Percentiles rank a stretch among this genome's conserved stretches.
phyloP scores from a whole-genome alignment of 768 basidiomycete species.

The Pleurotus tuoliensis region DNA sequence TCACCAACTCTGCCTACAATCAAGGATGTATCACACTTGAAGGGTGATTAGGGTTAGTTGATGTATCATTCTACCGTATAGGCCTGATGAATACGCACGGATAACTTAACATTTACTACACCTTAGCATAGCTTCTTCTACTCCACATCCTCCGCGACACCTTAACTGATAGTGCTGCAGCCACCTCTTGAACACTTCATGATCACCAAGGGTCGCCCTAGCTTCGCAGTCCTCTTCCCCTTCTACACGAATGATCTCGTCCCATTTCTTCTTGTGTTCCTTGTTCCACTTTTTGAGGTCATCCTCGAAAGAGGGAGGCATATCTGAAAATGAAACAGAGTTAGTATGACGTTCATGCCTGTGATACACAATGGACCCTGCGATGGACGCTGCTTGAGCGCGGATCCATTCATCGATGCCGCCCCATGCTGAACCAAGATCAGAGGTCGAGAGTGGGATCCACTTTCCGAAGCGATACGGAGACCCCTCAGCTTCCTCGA shows the following conservation, averaged over 20 bases:
- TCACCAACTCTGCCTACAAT: no score
- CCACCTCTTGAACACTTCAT: not conserved
- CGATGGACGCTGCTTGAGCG: not conserved
- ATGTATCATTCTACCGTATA: no score
- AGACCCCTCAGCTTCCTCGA: not conserved
- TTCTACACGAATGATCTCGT: not conserved
- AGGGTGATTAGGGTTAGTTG: no score
- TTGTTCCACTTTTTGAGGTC: not conserved
- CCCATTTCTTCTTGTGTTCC: not conserved
- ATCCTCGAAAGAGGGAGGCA: not conserved
- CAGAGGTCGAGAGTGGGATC: not conserved
- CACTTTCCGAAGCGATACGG: not conserved
- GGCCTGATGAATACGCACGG: not conserved
- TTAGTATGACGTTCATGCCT: no score
- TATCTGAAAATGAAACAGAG: not conserved
- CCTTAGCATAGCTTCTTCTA: not conserved
- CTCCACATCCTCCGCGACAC: not conserved
- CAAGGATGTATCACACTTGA: no score
- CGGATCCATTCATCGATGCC: not conserved
- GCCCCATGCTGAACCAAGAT: not conserved
- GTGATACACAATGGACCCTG: not conserved
- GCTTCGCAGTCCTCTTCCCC: not conserved
- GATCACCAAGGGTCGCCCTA: not conserved
- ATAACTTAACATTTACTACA: not conserved
- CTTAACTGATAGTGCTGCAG: not conserved